Base-by-base conservation (phyloP, 2,329 filamentous ascomycete genomes). In the Shiraia sp. region DNA sequence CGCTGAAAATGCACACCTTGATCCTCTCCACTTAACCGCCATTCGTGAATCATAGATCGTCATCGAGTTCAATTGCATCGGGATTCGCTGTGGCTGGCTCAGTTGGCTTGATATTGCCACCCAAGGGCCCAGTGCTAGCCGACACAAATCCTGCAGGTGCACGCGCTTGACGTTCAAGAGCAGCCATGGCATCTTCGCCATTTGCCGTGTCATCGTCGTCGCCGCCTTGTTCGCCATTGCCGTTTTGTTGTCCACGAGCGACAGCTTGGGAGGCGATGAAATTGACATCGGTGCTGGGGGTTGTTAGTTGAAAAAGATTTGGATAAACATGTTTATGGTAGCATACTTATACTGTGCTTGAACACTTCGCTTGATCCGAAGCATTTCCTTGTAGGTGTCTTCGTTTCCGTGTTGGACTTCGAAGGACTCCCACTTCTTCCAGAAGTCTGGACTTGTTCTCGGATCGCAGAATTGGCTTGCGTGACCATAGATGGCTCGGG, bases 351-450 rank as follows among this genome's bases (percentile, higher is more conserved):
- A 99, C 74, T 96, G 89, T 38, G 93, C 92, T 71, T 96, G 90
- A 10, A 99, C 93, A 70, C 90, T 96, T 66, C 93, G 80, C 79
- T 97, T 99, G 77, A 99, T 90, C 22, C 93, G 86, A 49, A 97
- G 78, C 93, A 99, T 99, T 69, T 99, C 93, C 75, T 96, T 96
- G 79, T 95, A 99, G 0, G 95, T 99, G 69, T 99, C 93, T 69
- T 99, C 95, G 72, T 99, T 99, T 53, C 93, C 93, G 65, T 99
- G 93, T 68, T 95, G 88, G 15, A 97, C 90, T 72, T 99, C 95
- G 70, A 99, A 99, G 40, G 85, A 80, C 71, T 99, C 93, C 93
- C 93, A 99, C 68, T 92, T 95, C 58, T 85, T 80, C 95, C 95
- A 99, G 73, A 97, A 99, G 12, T 81, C 83, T 6, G 88, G 85